A percentile compares a stretch with the other conserved stretches of the same genome.
Evolutionary conservation across 2,329 filamentous ascomycete genomes (phyloP).

Genomic region (Atkinsonella texensis): DNA sequence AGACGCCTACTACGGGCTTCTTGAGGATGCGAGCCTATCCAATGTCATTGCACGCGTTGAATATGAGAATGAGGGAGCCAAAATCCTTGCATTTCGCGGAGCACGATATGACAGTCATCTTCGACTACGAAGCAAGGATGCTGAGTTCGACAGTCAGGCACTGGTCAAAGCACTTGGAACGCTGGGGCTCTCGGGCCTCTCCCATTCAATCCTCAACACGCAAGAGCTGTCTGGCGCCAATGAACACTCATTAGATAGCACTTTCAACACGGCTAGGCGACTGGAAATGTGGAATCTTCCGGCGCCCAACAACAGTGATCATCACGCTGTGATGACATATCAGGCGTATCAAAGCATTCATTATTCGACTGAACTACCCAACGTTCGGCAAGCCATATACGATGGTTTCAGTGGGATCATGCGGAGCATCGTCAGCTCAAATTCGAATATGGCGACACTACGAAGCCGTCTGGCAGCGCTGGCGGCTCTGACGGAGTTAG

Average conservation of each 20-base stretch:
- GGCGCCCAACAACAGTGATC: slow-evolving; percentile 49
- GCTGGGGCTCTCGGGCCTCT: slow-evolving; percentile 76
- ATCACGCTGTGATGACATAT: slow-evolving; percentile 60
- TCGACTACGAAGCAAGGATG: slow-evolving; percentile 42
- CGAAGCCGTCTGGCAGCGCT: slow-evolving; percentile 48
- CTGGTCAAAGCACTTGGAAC: slow-evolving; percentile 67
- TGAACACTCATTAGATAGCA: slow-evolving; percentile 52
- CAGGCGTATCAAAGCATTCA: slow-evolving; percentile 70
- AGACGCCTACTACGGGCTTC: slow-evolving; percentile 87
- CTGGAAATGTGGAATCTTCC: slow-evolving; percentile 89
- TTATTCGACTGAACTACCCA: slow-evolving; percentile 43
- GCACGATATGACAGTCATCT: slow-evolving; percentile 84
- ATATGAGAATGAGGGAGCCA: slow-evolving; percentile 78
- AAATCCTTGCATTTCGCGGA: slow-evolving; percentile 80
- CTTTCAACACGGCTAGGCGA: slow-evolving; percentile 67
- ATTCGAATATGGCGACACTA: slow-evolving; percentile 37
- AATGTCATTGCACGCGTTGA: slow-evolving; percentile 74
- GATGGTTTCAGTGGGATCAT: slow-evolving; percentile 51
- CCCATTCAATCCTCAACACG: slow-evolving; percentile 62
- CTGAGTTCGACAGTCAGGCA: slow-evolving; percentile 50
- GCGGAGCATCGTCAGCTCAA: slow-evolving; percentile 37
- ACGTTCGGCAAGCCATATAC: slow-evolving; percentile 47
- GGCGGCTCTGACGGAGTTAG: slow-evolving; percentile 68
- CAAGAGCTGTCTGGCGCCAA: slow-evolving; percentile 49
- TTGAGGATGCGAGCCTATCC: slow-evolving; percentile 62